Conservation (phyloP, 768 basidiomycete species). For the Boletus barrowsii region DNA sequence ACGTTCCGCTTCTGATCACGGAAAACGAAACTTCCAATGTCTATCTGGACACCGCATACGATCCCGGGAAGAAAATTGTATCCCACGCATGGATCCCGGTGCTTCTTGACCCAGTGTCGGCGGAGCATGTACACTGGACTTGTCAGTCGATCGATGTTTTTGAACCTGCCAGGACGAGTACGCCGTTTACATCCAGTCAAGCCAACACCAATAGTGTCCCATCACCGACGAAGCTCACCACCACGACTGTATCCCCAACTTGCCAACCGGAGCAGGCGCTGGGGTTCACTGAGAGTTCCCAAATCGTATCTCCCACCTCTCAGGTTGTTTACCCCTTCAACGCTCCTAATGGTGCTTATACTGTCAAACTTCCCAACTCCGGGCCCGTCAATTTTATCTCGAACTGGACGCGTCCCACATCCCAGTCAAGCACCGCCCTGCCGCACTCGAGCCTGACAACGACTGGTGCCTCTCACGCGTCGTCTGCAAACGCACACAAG, state of each 20-base stretch:
- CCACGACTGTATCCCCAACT: background rate
- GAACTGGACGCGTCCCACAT: background rate
- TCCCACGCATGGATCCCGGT: background rate
- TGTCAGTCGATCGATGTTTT: constrained; percentile 2
- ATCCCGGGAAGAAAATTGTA: background rate
- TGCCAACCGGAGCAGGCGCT: background rate
- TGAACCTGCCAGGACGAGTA: constrained; percentile 16
- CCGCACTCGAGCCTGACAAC: background rate
- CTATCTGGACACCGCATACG: background rate
- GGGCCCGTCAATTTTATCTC: background rate
- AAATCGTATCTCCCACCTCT: constrained; percentile 4
- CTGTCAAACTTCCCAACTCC: constrained; percentile 17
- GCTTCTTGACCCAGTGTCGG: background rate
- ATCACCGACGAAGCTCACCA: background rate
- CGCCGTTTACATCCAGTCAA: constrained; percentile 7
- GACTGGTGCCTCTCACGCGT: background rate
- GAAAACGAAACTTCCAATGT: background rate
- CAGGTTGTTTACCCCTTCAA: constrained; percentile 3
- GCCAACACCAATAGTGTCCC: background rate
- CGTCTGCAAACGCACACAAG: background rate
- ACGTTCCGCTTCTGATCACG: constrained; percentile 6
- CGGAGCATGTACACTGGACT: background rate
- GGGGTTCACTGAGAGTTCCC: background rate
- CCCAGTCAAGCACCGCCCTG: background rate
- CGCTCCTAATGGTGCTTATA: background rate